phyloP scores from a whole-genome alignment of 2,329 filamentous ascomycete genomes.

The Neurospora sp. region DNA sequence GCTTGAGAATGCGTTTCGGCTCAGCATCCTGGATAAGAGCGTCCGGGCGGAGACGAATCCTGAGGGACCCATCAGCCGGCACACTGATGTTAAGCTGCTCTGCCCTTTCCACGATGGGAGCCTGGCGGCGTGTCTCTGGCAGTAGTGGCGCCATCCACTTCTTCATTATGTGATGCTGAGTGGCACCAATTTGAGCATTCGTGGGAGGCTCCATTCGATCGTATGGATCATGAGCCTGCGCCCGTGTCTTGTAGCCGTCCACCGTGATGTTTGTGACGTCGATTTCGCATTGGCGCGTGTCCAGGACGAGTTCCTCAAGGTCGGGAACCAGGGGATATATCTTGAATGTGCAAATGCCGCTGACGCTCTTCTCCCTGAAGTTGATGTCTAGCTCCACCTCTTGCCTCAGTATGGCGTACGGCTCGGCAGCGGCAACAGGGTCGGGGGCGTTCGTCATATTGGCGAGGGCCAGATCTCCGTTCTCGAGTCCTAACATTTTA shows the following conservation, averaged over 20 bases:
- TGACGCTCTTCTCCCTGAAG: slow-evolving; percentile 64
- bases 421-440: slow-evolving; percentile 17
- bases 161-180: slow-evolving; percentile 67
- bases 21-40: slow-evolving; percentile 22
- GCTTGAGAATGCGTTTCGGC: slow-evolving; percentile 13
- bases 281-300: slow-evolving; percentile 53
- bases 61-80: slow-evolving; percentile 43
- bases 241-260: slow-evolving; percentile 32
- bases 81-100: slow-evolving; percentile 39
- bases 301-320: slow-evolving; percentile 47
- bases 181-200: slow-evolving; percentile 51
- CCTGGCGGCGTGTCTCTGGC: slow-evolving; percentile 40
- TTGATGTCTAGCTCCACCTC: slow-evolving; percentile 84
- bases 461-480: slow-evolving; percentile 3
- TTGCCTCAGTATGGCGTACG: slow-evolving; percentile 61
- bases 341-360: slow-evolving; percentile 71
- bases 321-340: slow-evolving; percentile 55
- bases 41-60: slow-evolving; percentile 28
- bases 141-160: slow-evolving; percentile 52
- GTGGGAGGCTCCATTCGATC: slow-evolving; percentile 50
- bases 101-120: slow-evolving; percentile 45
- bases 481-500: slow-evolving; percentile 19
- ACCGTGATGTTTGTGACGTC: slow-evolving; percentile 44
- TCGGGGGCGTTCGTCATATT: slow-evolving; percentile 8
- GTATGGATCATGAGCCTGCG: slow-evolving; percentile 55